Base-by-base conservation (phyloP, 805 yeast species). In the Candida parachauliodes region DNA sequence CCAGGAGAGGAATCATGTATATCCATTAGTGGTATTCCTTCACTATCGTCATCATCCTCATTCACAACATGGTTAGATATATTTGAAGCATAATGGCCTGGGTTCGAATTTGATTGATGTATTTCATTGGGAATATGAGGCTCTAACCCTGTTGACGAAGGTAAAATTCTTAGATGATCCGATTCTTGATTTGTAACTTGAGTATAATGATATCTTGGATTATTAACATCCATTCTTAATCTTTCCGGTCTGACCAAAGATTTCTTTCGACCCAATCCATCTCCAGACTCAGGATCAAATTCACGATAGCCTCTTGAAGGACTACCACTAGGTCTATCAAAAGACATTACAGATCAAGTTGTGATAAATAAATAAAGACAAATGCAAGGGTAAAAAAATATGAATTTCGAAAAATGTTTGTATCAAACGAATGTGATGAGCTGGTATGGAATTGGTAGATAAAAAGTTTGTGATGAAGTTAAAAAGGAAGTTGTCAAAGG, bases 161-260 rank as follows among this genome's bases (percentile, higher is more conserved):
- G 88, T 48, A 72, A 77, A 26, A 85, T 81, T 38, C 68, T 69
- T 44, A 86, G 60, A 48, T 79, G 79, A 39, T 69, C 73, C 9
- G 78, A 67, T 50, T 83, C 81, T 43, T 81, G 81, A 28, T 79
- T 75, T 2, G 87, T 79, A 26, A 80, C 79, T 48, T 82, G 88
- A 10, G 84, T 74, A 58, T 87, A 88, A 58, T 84, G 88, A 60
- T 71, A 84, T 40, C 81, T 77, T 2, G 91, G 93, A 55, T 85
- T 84, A 37, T 72, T 73, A n/a, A 76, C 78, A 49, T 78, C 71
- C 45, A 78, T 73, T 37, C 70, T 51, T 27, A 83, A 79, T 48
- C 98, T 76, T 53, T 91, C 98, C 3, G 95, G 94, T 44, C 87
- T 74, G 22, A 91, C 83, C 44, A 91, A 66, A 0, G 96, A 84